Evolutionary conservation across 306 rosid species (phyloP).

Genomic region (Heteromeles arbutifolia): DNA sequence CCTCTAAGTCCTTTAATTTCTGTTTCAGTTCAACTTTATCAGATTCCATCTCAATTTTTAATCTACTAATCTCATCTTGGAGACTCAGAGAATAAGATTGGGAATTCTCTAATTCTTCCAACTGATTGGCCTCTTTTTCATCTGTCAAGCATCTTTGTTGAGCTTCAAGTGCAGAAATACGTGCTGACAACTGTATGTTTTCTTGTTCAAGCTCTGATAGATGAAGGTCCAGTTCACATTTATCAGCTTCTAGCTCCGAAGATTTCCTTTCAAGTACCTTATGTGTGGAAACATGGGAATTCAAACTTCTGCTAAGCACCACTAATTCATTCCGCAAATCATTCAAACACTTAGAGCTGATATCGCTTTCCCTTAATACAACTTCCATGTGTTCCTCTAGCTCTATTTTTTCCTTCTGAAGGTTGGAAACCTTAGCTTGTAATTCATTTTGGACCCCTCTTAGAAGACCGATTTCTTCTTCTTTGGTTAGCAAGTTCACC

Average conservation of each 20-base stretch:
- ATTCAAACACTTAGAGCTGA: constrained; percentile 26
- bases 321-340: constrained; percentile 30
- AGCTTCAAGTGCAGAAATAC: constrained; percentile 26
- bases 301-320: constrained; percentile 22
- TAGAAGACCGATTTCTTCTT: constrained; percentile 26
- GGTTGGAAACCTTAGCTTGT: constrained; percentile 26
- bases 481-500: constrained; percentile 20
- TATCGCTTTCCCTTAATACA: constrained; percentile 26
- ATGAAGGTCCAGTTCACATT: constrained; percentile 25
- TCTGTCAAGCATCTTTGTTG: constrained; percentile 14
- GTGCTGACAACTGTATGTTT: constrained; percentile 15
- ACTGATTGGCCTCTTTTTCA: constrained; percentile 17
- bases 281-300: constrained; percentile 27
- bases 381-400: constrained; percentile 30
- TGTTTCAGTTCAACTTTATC: constrained; percentile 17
- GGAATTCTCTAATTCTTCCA: constrained; percentile 25
- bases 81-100: constrained; percentile 21
- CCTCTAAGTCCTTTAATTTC: constrained; percentile 23
- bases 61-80: constrained; percentile 23
- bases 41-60: constrained; percentile 14
- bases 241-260: constrained; percentile 27
- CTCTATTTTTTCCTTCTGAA: constrained; percentile 28
- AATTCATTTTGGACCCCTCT: constrained; percentile 19
- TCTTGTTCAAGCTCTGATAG: constrained; percentile 28
- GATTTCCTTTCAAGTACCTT: constrained; percentile 30